phyloP scores from a whole-genome alignment of 306 rosid genomes.

The Argentina anserina region DNA sequence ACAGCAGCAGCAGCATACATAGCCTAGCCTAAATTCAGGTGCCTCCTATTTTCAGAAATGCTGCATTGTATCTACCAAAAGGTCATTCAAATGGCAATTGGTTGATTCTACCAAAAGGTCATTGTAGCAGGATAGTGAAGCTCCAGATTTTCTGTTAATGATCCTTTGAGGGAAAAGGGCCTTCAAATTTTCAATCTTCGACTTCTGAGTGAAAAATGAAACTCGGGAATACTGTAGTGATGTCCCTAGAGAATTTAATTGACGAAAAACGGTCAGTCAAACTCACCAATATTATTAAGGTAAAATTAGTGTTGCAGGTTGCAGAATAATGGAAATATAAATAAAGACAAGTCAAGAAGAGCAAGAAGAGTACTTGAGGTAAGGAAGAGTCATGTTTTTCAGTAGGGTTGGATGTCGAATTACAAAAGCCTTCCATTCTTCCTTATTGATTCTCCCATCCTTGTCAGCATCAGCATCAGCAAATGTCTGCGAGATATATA shows the following conservation, averaged over 20 bases:
- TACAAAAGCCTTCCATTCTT: constrained; percentile 77
- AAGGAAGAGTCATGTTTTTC: constrained; percentile 90
- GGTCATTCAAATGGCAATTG: not conserved
- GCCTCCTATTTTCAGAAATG: not conserved
- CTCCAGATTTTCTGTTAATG: not conserved
- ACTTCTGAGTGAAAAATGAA: constrained; percentile 45
- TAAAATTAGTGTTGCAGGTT: not conserved
- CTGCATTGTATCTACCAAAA: not conserved
- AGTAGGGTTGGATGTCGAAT: constrained; percentile 50
- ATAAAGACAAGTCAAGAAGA: constrained; percentile 20
- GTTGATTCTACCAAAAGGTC: not conserved
- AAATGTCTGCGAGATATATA: constrained; percentile 52
- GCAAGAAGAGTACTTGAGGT: constrained; percentile 54
- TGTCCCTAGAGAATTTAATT: constrained; percentile 43
- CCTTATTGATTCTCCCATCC: constrained; percentile 71
- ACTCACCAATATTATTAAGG: not conserved
- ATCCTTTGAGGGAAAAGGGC: not conserved
- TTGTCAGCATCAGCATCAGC: constrained; percentile 61
- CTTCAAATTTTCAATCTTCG: constrained; percentile 32
- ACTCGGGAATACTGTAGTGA: constrained; percentile 53
- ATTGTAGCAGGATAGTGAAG: not conserved
- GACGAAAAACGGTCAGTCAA: not conserved
- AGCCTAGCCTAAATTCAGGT: not conserved
- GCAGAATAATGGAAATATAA: not conserved
- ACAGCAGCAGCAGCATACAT: not conserved